These are phyloP conservation scores for Ceratobasidium sp. DNA, from an alignment of 1,284 basidiomycete genomes.

Conservation along the genomic window DNA sequence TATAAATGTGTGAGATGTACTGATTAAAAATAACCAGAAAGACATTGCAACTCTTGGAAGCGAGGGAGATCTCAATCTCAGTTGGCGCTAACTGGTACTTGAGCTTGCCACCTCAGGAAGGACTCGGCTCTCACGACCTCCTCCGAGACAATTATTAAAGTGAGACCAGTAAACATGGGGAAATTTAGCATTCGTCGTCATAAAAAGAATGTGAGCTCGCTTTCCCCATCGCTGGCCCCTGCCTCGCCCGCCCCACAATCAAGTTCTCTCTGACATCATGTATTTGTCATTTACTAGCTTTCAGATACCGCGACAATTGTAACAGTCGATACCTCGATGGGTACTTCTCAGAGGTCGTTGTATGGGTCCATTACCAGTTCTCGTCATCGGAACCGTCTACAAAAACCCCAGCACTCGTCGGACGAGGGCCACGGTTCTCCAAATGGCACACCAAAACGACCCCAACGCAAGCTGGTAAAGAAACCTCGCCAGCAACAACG, in stretches of 20 bases:
- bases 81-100: not conserved
- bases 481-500: constrained; percentile 15
- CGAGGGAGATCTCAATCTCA: not conserved
- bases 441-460: constrained; percentile 10
- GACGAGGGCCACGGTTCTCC: constrained; percentile 16
- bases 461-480: constrained; percentile 20
- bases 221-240: not conserved
- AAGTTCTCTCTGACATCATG: constrained; percentile 5
- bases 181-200: constrained; percentile 26
- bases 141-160: not conserved
- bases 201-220: constrained; percentile 14
- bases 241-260: not conserved
- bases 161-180: constrained; percentile 12
- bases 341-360: constrained; percentile 15
- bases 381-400: constrained; percentile 18
- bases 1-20: not conserved
- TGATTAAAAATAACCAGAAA: not conserved
- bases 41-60: not conserved
- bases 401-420: constrained; percentile 20
- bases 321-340: constrained; percentile 4
- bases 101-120: constrained; percentile 19
- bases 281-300: not conserved
- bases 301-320: constrained; percentile 26
- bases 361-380: constrained; percentile 19
- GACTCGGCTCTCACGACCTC: constrained; percentile 11